phyloP scores from a whole-genome alignment of 2,329 filamentous ascomycete genomes.

The Epicoccum nigrum region DNA sequence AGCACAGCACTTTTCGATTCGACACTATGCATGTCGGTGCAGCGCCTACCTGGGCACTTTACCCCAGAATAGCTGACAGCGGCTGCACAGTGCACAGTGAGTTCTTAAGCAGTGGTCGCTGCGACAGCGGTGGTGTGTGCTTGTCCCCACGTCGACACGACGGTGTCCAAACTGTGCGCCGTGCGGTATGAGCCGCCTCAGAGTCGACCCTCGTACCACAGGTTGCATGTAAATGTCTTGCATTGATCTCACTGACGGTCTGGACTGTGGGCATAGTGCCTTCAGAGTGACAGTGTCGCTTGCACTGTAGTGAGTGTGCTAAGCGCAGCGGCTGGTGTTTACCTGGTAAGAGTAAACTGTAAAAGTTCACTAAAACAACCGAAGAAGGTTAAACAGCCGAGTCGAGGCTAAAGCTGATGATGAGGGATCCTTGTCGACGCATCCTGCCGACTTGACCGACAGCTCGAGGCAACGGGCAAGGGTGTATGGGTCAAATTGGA shows the following conservation, averaged over 20 bases:
- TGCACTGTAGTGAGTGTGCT: constrained; percentile 26
- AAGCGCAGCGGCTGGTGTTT: constrained; percentile 26
- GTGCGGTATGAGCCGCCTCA: neutral
- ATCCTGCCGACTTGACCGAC: constrained; percentile 39
- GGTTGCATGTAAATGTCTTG: neutral
- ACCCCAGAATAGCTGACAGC: constrained; percentile 21
- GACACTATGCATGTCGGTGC: constrained; percentile 25
- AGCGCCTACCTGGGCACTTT: constrained; percentile 6
- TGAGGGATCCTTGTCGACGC: constrained; percentile 22
- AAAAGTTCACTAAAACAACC: constrained; percentile 25
- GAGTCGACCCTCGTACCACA: neutral
- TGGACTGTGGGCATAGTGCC: constrained; percentile 2
- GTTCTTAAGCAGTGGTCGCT: constrained; percentile 9
- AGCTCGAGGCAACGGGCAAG: constrained; percentile 15
- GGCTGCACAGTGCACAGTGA: constrained; percentile 1
- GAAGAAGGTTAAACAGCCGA: constrained; percentile 37
- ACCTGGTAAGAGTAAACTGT: constrained; percentile 26
- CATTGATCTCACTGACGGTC: constrained; percentile 5
- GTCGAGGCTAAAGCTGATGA: constrained; percentile 21
- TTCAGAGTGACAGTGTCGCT: constrained; percentile 2
- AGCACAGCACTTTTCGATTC: neutral
- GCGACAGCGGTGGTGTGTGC: constrained; percentile 17
- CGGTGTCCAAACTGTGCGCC: neutral
- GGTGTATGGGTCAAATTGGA: constrained; percentile 8
- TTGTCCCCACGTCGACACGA: constrained; percentile 10